These are phyloP conservation scores for Penicillium ochrochloron DNA, from an alignment of 495 filamentous ascomycete species.

Conservation along the genomic window DNA sequence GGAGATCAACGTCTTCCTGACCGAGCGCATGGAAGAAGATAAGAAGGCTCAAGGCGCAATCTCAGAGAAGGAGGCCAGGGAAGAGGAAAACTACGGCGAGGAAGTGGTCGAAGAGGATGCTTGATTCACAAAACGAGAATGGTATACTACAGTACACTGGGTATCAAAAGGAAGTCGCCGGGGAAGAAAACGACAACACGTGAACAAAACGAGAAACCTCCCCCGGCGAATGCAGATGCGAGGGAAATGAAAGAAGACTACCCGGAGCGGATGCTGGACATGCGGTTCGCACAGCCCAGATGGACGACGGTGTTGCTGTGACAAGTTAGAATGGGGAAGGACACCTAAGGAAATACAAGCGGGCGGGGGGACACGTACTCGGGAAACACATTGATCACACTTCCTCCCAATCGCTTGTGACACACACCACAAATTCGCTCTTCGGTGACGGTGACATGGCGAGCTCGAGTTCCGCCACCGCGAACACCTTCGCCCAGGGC, in stretches of 20 bases:
- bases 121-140: constrained; percentile 29
- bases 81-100: constrained; percentile 88
- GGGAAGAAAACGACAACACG: constrained; percentile 22
- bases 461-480: constrained; percentile 60
- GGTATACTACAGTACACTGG: constrained; percentile 31
- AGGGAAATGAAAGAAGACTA: constrained; percentile 23
- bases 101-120: constrained; percentile 66
- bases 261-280: constrained; percentile 27
- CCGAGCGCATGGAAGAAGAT: constrained; percentile 86
- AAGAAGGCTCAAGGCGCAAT: constrained; percentile 59
- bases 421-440: constrained; percentile 90
- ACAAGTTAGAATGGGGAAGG: constrained; percentile 27
- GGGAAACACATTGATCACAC: constrained; percentile 78
- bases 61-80: constrained; percentile 63
- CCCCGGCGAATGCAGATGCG: constrained; percentile 21
- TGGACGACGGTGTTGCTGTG: constrained; percentile 71
- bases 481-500: constrained; percentile 65
- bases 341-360: neutral
- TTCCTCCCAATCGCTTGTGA: constrained; percentile 87
- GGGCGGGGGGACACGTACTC: constrained; percentile 51
- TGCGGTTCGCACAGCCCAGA: constrained; percentile 73
- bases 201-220: constrained; percentile 23
- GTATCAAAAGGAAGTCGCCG: constrained; percentile 41
- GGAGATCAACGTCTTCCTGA: constrained; percentile 81
- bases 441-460: constrained; percentile 78